A percentile compares a stretch with the other conserved stretches of the same genome.
phyloP scores from a whole-genome alignment of 1,284 basidiomycete species.

The Caloboletus inedulis region DNA sequence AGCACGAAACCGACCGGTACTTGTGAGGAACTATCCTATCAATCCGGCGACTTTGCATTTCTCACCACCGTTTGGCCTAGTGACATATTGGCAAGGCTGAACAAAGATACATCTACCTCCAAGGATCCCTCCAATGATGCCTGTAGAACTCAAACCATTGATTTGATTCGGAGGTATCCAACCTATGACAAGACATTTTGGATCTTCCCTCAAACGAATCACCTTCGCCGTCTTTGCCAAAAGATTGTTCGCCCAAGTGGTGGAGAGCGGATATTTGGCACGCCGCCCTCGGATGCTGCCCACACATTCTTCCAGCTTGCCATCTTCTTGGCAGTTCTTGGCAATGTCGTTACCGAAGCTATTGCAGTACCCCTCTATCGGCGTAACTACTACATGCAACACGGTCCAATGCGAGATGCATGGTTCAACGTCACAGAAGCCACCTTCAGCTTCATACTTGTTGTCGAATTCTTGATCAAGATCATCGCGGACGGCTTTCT shows the following conservation, averaged over 20 bases:
- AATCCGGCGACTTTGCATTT: not conserved
- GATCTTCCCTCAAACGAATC: slow-evolving; percentile 83
- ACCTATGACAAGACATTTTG: slow-evolving; percentile 91
- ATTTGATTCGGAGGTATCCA: slow-evolving; percentile 88
- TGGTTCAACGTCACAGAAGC: slow-evolving; percentile 92
- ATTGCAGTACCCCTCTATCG: slow-evolving; percentile 89
- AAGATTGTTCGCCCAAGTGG: slow-evolving; percentile 79
- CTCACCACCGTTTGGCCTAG: slow-evolving; percentile 34
- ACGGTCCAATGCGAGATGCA: slow-evolving; percentile 63
- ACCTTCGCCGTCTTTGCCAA: slow-evolving; percentile 78
- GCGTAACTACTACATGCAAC: slow-evolving; percentile 60
- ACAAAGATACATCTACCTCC: slow-evolving; percentile 45
- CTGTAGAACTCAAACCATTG: slow-evolving; percentile 74
- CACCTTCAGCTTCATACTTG: slow-evolving; percentile 71
- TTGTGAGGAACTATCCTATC: slow-evolving; percentile 46
- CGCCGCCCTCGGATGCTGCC: slow-evolving; percentile 61
- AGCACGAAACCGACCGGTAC: slow-evolving; percentile 69
- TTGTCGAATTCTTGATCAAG: slow-evolving; percentile 89
- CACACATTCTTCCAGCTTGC: slow-evolving; percentile 75
- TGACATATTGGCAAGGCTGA: slow-evolving; percentile 63
- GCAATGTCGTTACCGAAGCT: slow-evolving; percentile 80
- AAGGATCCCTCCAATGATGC: slow-evolving; percentile 59
- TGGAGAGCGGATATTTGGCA: slow-evolving; percentile 83
- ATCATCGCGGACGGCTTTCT: slow-evolving; percentile 89
- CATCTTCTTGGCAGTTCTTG: slow-evolving; percentile 78